Evolutionary conservation across 495 filamentous ascomycete genomes (phyloP).

Genomic region (Aspergillus sclerotioniger): DNA sequence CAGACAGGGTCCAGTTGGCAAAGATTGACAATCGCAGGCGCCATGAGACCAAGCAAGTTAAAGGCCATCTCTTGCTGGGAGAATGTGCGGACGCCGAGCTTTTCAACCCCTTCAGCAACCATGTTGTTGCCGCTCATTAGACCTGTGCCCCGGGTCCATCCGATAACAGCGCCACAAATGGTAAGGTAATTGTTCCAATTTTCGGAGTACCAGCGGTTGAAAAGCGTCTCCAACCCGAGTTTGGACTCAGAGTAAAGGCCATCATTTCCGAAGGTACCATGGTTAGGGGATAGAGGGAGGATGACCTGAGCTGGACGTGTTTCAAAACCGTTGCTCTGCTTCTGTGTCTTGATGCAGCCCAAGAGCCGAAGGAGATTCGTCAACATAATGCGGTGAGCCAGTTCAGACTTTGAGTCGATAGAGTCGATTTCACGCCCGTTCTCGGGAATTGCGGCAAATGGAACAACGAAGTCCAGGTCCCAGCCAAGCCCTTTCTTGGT

Average conservation of each 20-base stretch:
- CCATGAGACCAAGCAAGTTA: constrained; percentile 96
- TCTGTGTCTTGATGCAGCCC: constrained; percentile 85
- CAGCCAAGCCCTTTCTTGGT: constrained; percentile 94
- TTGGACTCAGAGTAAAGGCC: constrained; percentile 99
- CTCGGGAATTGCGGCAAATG: constrained; percentile 96
- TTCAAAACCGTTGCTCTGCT: constrained; percentile 81
- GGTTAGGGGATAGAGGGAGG: constrained; percentile 93
- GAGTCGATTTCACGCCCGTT: constrained; percentile 97
- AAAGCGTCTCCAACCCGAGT: constrained; percentile 91
- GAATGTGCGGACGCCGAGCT: constrained; percentile 95
- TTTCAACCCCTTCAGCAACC: constrained; percentile 94
- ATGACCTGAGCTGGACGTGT: constrained; percentile 96
- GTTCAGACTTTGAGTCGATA: constrained; percentile 96
- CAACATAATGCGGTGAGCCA: constrained; percentile 98
- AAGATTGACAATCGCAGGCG: constrained; percentile 87
- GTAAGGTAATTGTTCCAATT: constrained; percentile 97
- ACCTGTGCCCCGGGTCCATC: constrained; percentile 97
- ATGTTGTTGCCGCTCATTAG: constrained; percentile 98
- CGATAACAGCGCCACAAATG: constrained; percentile 97
- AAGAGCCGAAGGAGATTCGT: constrained; percentile 93
- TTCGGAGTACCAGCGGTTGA: constrained; percentile 98
- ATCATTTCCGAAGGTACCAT: constrained; percentile 97
- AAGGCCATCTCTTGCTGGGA: constrained; percentile 99
- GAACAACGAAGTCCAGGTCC: constrained; percentile 95
- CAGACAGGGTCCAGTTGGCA: constrained; percentile 95